Percentiles rank a stretch among this genome's conserved stretches.
Conservation (phyloP, 2,329 filamentous ascomycete species). For the Diaporthe sp. region DNA sequence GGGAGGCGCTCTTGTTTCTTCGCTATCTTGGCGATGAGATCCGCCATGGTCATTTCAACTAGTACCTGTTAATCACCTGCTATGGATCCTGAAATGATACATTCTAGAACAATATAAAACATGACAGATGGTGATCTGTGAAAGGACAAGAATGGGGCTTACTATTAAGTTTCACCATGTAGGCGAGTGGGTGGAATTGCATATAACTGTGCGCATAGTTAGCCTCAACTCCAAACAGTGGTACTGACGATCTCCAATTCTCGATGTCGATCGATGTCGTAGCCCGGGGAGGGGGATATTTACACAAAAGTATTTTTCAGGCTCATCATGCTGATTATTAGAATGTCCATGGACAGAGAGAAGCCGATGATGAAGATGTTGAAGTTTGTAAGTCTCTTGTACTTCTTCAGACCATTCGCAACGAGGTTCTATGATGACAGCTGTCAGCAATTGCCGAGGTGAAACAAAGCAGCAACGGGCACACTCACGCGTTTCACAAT, state of each 20-base stretch:
- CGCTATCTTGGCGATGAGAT: conserved; percentile 56
- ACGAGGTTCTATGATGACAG: conserved; percentile 5
- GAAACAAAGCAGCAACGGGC: not conserved
- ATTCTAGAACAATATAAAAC: not conserved
- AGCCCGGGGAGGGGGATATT: not conserved
- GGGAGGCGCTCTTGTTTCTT: conserved; percentile 29
- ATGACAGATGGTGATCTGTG: not conserved
- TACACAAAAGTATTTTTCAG: conserved; percentile 58
- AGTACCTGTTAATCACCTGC: not conserved
- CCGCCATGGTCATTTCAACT: conserved; percentile 62
- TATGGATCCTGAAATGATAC: not conserved
- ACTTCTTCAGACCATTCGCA: conserved; percentile 56
- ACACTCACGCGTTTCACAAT: conserved; percentile 20
- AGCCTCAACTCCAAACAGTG: not conserved
- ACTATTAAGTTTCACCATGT: conserved; percentile 57
- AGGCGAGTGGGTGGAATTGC: conserved; percentile 62
- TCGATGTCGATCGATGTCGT: not conserved
- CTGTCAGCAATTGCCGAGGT: not conserved
- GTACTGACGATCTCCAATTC: not conserved
- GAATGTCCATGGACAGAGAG: conserved; percentile 59
- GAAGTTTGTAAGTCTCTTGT: conserved; percentile 59
- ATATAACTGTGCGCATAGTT: conserved; percentile 50
- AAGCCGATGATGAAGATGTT: conserved; percentile 61
- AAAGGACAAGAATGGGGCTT: not conserved
- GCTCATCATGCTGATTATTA: conserved; percentile 59